Evolutionary conservation across 345 rosid species (phyloP), one percentile per base, ranked within the genome.

Genomic region (Tarenaya hassleriana): DNA sequence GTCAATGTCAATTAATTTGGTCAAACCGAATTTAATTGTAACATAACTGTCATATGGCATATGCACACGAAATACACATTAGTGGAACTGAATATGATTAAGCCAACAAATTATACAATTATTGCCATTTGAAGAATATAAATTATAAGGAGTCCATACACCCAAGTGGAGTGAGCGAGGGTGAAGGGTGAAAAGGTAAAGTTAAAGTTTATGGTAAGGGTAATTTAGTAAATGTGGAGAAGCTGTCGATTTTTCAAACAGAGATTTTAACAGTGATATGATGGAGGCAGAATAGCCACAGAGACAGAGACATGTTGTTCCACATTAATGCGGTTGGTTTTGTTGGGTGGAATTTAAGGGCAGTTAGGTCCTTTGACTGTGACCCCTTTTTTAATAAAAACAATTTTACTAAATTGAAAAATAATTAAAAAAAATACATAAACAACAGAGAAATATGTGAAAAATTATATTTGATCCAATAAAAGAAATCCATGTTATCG

Each of bases 201-300:
- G 7, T 43, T 33, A 19, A 11, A 61, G 10, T 19, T 59, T 43
- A 9, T 0, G 50, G 44, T 49, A 33, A 6, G 31, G 21, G 7
- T 20, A 24, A 48, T 49, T 39, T 39, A 20, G 55, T 39, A 48
- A 55, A 15, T 55, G 50, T 14, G 32, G 37, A 42, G 47, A 46
- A 40, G 60, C 67, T 54, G 54, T 48, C 56, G n/a, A n/a, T 20
- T 7, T 55, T 34, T 63, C 31, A 55, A 32, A 62, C 56, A 41
- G 24, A 47, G 11, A 11, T 47, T 46, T 47, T 47, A 31, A 39
- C 47, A 33, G 10, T 8, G 13, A 43, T 61, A 38, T 37, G 55
- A 60, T 53, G 67, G 31, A 54, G 31, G 54, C 48, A 46, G 21
- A 19, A 63, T 17, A 34, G 45, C 57, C 56, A 56, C 62, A 57